phyloP scores from a whole-genome alignment of 345 rosid genomes.

The Hibiscus trionum region DNA sequence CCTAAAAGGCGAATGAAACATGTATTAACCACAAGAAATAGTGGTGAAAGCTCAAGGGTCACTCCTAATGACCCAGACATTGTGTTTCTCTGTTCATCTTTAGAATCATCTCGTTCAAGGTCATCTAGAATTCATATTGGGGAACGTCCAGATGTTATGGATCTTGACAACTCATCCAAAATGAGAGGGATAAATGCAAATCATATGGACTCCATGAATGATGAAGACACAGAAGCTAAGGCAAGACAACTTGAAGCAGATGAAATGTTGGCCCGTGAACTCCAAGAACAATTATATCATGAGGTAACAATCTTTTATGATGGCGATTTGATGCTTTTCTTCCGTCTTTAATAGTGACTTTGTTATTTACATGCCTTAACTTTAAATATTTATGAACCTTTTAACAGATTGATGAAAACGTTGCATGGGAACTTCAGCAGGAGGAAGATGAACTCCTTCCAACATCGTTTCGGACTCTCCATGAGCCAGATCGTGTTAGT shows the following conservation, averaged over 20 bases:
- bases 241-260: conserved; percentile 91
- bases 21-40: conserved; percentile 30
- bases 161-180: conserved; percentile 43
- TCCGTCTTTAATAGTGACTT: neutral
- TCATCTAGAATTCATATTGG: conserved; percentile 31
- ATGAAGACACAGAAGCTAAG: conserved; percentile 41
- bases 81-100: conserved; percentile 43
- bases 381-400: conserved; percentile 9
- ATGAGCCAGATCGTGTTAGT: conserved; percentile 35
- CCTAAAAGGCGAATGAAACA: conserved; percentile 32
- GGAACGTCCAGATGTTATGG: conserved; percentile 29
- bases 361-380: neutral
- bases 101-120: conserved; percentile 54
- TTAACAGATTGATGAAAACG: conserved; percentile 52
- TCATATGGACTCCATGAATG: conserved; percentile 21
- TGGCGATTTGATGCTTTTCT: conserved; percentile 15
- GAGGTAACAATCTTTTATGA: conserved; percentile 32
- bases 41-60: conserved; percentile 27
- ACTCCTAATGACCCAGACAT: conserved; percentile 38
- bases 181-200: conserved; percentile 17
- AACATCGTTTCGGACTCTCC: conserved; percentile 26
- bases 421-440: conserved; percentile 57
- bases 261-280: conserved; percentile 76
- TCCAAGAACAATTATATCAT: conserved; percentile 80
- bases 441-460: conserved; percentile 39